Percentiles rank a stretch among this genome's conserved stretches.
phyloP scores from a whole-genome alignment of 1,139 yeast genomes.

The Eremothecium coryli region DNA sequence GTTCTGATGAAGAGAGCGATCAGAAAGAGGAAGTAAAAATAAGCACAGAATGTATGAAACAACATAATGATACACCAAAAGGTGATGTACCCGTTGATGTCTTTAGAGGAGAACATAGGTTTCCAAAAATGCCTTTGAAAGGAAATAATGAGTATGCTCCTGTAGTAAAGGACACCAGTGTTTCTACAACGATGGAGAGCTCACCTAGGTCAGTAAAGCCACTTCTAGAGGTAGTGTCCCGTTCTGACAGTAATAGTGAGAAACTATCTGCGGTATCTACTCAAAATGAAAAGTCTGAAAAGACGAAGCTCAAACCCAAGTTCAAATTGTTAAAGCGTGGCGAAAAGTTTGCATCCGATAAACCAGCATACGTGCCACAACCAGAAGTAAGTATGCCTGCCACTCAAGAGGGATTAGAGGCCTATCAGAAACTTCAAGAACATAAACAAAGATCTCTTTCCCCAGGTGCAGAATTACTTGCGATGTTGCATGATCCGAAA shows the following conservation, averaged over 20 bases:
- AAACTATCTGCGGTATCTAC: neutral
- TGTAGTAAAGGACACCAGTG: conserved; percentile 28
- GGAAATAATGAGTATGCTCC: conserved; percentile 17
- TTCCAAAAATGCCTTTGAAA: conserved; percentile 5
- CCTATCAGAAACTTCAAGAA: conserved; percentile 3
- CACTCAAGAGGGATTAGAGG: neutral
- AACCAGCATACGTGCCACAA: neutral
- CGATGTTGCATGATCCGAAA: neutral
- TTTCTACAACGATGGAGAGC: conserved; percentile 34
- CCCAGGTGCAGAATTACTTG: conserved; percentile 1
- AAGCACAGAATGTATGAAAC: conserved; percentile 10
- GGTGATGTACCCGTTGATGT: conserved; percentile 4
- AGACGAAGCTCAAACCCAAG: conserved; percentile 19
- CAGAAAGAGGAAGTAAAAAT: conserved; percentile 11
- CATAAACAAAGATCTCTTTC: neutral
- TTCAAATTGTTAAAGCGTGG: conserved; percentile 32
- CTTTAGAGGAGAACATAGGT: neutral
- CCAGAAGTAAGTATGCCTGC: neutral
- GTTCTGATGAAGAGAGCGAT: conserved; percentile 15
- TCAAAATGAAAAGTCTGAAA: conserved; percentile 1
- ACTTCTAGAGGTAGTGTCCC: conserved; percentile 1
- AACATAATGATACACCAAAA: conserved; percentile 11
- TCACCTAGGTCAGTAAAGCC: conserved; percentile 8
- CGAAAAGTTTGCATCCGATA: conserved; percentile 16
- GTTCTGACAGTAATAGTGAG: neutral